Conservation (phyloP, 2,329 filamentous ascomycete genomes). For the Blumeria hordei region DNA sequence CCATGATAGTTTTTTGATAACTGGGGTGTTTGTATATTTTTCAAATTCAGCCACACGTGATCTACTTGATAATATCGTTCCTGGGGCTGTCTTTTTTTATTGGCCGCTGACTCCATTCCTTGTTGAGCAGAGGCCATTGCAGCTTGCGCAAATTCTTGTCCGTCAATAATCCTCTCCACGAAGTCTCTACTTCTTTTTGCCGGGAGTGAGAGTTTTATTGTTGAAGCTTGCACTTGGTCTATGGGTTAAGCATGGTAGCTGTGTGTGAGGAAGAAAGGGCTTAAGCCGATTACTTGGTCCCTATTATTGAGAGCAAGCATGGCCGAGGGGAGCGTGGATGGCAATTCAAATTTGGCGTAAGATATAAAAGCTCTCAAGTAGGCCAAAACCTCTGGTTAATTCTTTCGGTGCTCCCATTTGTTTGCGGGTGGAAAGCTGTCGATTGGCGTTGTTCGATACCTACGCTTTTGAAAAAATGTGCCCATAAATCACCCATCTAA, state of each 20-base stretch:
- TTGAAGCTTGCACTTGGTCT: neutral
- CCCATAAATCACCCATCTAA: neutral
- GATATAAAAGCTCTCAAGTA: neutral
- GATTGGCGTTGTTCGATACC: neutral
- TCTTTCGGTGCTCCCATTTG: neutral
- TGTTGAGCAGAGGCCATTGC: neutral
- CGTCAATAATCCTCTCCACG: neutral
- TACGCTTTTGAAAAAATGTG: neutral
- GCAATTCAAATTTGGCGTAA: neutral
- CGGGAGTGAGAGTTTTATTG: neutral
- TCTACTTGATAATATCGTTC: neutral
- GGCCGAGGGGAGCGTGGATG: neutral
- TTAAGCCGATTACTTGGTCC: neutral
- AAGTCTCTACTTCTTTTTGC: neutral
- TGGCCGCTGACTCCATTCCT: neutral
- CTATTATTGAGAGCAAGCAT: neutral
- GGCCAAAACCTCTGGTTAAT: neutral
- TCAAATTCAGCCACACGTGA: neutral
- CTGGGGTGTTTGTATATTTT: neutral
- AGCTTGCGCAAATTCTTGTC: slow-evolving; percentile 1
- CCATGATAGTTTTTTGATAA: neutral
- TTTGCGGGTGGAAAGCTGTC: neutral
- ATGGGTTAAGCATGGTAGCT: neutral
- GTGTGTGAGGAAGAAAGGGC: neutral
- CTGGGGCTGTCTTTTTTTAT: neutral